Evolutionary conservation across 768 basidiomycete genomes (phyloP).

Genomic region (Serpula lacrymans): DNA sequence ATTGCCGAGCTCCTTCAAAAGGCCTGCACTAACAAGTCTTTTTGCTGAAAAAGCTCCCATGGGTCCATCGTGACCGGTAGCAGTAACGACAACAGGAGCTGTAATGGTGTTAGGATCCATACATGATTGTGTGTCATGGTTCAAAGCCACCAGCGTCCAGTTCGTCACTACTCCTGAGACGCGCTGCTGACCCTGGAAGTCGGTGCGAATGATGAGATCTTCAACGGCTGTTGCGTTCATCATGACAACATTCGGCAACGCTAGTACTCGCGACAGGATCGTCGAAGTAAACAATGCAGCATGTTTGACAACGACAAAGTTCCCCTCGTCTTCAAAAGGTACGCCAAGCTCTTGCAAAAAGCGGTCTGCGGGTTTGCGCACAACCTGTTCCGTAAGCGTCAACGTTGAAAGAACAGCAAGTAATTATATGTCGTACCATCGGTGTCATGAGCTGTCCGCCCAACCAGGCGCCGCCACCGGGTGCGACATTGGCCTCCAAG

Average conservation of each 20-base stretch:
- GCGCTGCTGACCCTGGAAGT: conserved; percentile 38
- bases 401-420: background rate
- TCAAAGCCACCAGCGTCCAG: conserved; percentile 48
- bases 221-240: conserved; percentile 83
- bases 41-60: conserved; percentile 85
- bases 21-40: conserved; percentile 70
- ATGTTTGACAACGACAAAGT: conserved; percentile 78
- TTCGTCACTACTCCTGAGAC: conserved; percentile 54
- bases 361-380: conserved; percentile 72
- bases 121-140: conserved; percentile 75
- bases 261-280: conserved; percentile 64
- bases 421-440: conserved; percentile 51
- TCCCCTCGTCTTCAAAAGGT: conserved; percentile 74
- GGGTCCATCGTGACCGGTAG: conserved; percentile 74
- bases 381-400: conserved; percentile 42
- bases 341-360: conserved; percentile 71
- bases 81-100: conserved; percentile 69
- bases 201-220: conserved; percentile 68
- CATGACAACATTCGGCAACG: conserved; percentile 67
- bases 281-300: conserved; percentile 81
- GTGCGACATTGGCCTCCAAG: conserved; percentile 77
- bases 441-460: conserved; percentile 78
- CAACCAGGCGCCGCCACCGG: conserved; percentile 76
- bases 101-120: conserved; percentile 83
- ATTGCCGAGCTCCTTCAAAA: conserved; percentile 71